Base-by-base conservation (phyloP, 1,284 basidiomycete species). In the Boletus smithii region DNA sequence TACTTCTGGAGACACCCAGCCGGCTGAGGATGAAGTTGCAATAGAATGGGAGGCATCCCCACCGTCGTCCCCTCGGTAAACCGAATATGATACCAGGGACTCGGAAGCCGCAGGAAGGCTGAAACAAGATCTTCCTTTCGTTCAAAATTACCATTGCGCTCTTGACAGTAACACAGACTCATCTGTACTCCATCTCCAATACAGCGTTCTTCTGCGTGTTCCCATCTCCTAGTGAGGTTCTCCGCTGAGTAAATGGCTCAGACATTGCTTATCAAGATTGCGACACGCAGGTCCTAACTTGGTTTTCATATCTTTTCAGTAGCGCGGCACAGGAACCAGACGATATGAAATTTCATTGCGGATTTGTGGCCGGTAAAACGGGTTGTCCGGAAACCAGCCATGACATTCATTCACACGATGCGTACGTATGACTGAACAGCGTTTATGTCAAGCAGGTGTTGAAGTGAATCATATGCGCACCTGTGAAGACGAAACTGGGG, bases 31-130 rank as follows among this genome's bases (percentile, higher is more conserved):
- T 2, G 63, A 66, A 30, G 50, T 50, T 42, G 51, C 53, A 2
- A 66, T 66, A 50, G 63, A 65, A 36, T 66, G 63, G 63, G 67
- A 68, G 11, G 50, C 49, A 35, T 55, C 63, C 20, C 63, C 63
- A 17, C 61, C 59, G 18, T 56, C 58, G 2, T 60, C 59, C n/a
- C 50, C 62, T 31, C 39, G 20, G 42, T 51, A 32, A 40, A 34
- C 7, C 5, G 4, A 31, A 20, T 37, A 17, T 17, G 18, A 39
- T 24, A 11, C n/a, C 6, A 22, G 30, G 22, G 24, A 32, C 8
- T 1, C 32, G 27, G 27, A 29, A 29, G 5, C 13, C 11, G 14
- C 27, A 16, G n/a, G 31, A 14, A 32, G 31, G 16, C 16, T 31
- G 30, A 16, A 16, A 20, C 29, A 13, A 53, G 29, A 24, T 34